A percentile compares a stretch with the other conserved stretches of the same genome.
These are phyloP conservation scores for Lentinus tigrinus DNA, from an alignment of 768 basidiomycete genomes.

Conservation along the genomic window DNA sequence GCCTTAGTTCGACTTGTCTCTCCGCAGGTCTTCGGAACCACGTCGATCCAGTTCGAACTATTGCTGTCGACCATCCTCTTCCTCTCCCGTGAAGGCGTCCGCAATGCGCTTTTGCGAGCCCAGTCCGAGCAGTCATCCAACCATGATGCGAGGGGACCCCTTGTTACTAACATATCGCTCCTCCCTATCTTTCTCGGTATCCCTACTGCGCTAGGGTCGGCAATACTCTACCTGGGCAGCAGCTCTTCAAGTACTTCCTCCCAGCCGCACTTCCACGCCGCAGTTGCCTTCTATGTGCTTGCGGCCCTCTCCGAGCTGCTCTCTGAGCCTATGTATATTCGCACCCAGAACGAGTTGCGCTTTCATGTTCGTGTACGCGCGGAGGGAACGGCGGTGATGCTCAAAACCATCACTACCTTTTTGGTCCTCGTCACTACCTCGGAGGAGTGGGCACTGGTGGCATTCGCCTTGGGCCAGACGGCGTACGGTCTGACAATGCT, in stretches of 20 bases:
- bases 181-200: slow-evolving; percentile 71
- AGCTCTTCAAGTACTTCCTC: slow-evolving; percentile 52
- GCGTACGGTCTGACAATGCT: slow-evolving; percentile 65
- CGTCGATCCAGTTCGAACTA: slow-evolving; percentile 92
- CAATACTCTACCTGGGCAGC: slow-evolving; percentile 51
- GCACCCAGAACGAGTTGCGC: slow-evolving; percentile 60
- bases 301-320: slow-evolving; percentile 77
- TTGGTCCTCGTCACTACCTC: slow-evolving; percentile 46
- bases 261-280: slow-evolving; percentile 64
- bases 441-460: slow-evolving; percentile 61
- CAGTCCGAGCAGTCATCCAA: slow-evolving; percentile 13
- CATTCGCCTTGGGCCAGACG: slow-evolving; percentile 86
- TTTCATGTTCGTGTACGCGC: slow-evolving; percentile 76
- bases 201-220: slow-evolving; percentile 55
- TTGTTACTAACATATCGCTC: slow-evolving; percentile 50
- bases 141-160: neutral
- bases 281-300: slow-evolving; percentile 68
- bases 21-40: slow-evolving; percentile 85
- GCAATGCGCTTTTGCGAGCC: slow-evolving; percentile 79
- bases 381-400: slow-evolving; percentile 79
- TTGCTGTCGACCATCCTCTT: slow-evolving; percentile 88
- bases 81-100: slow-evolving; percentile 88
- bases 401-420: slow-evolving; percentile 75
- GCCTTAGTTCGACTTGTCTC: slow-evolving; percentile 79
- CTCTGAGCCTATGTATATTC: slow-evolving; percentile 63